Conservation (phyloP, 306 rosid genomes). For the Lathyrus sativus region DNA sequence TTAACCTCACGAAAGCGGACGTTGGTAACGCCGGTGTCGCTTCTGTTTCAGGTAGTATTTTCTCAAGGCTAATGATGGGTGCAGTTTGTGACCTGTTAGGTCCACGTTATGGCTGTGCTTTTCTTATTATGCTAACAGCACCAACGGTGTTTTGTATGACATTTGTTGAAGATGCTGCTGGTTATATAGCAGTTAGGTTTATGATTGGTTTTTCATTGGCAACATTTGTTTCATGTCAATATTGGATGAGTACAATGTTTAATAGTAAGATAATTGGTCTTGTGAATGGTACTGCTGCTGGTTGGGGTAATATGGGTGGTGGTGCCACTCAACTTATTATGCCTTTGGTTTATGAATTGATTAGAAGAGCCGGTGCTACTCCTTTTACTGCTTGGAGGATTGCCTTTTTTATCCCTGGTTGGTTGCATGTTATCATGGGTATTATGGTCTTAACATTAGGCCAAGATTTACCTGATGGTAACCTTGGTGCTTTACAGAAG, state of each 20-base stretch:
- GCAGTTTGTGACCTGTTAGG: slow-evolving; percentile 81
- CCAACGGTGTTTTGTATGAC: slow-evolving; percentile 87
- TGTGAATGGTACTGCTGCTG: slow-evolving; percentile 85
- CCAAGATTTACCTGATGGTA: slow-evolving; percentile 90
- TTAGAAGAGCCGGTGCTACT: slow-evolving; percentile 55
- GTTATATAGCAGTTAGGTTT: slow-evolving; percentile 70
- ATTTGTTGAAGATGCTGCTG: slow-evolving; percentile 60
- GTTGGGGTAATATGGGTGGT: slow-evolving; percentile 99
- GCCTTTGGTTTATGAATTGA: slow-evolving; percentile 72
- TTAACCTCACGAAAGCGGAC: slow-evolving; percentile 74
- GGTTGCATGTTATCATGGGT: slow-evolving; percentile 69
- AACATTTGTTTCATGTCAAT: slow-evolving; percentile 90
- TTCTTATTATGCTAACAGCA: slow-evolving; percentile 64
- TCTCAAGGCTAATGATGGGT: slow-evolving; percentile 85
- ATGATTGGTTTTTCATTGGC: slow-evolving; percentile 90
- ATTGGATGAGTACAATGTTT: slow-evolving; percentile 97
- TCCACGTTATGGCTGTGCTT: slow-evolving; percentile 82
- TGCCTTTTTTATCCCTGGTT: slow-evolving; percentile 83
- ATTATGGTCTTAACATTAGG: slow-evolving; percentile 72
- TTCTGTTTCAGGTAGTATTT: slow-evolving; percentile 79
- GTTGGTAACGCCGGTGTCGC: slow-evolving; percentile 91
- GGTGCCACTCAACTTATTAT: slow-evolving; percentile 90
- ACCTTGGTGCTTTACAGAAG: slow-evolving; percentile 72
- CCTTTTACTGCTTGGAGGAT: slow-evolving; percentile 86
- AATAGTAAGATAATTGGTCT: slow-evolving; percentile 79